Evolutionary conservation across 306 rosid genomes (phyloP), one percentile per base, ranked within the genome.

Genomic region (Benincasa hispida): DNA sequence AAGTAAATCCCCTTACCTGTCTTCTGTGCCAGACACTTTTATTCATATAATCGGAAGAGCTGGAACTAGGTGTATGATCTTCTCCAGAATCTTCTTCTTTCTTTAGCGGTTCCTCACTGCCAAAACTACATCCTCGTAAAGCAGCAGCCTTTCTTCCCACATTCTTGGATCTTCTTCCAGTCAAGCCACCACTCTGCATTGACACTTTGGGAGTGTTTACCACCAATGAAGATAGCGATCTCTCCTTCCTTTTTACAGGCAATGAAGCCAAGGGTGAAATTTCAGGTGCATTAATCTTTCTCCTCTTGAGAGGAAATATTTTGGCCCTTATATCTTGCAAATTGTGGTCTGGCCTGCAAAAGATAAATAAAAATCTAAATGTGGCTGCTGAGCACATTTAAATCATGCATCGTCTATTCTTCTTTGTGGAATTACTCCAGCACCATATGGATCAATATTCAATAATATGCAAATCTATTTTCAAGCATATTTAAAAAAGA

Each of bases 271-370:
- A 87, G 81, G 92, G 79, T 59, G 90, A 63, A 83, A 81, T 89
- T 83, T 91, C 90, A 25, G 89, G 91, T 47, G 88, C 87, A 76
- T 77, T 62, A 39, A 85, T 66, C 79, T 92, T 94, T 83, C 83
- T 84, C 79, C 87, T 74, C 72, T 79, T 88, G 14, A 81, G 76
- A 75, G 99, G 99, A 87, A 94, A 94, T 55, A 92, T 78, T 85
- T 92, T 94, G 66, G 89, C 86, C 82, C 96, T 91, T 61, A 94
- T 87, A 82, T 94, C 99, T 87, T 94, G 99, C 84, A 94, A 79
- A 88, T 94, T 94, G 85, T 92, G 97, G 86, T 94, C 99, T 60
- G 97, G 96, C 96, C 99, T 94, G 95, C 78, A 83, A 42, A 83
- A 60, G 66, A 81, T 77, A 69, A 79, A 56, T 51, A 62, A 22